A percentile compares a stretch with the other conserved stretches of the same genome.
These are phyloP conservation scores for Auriscalpium vulgare DNA, from an alignment of 768 basidiomycete species.

Conservation along the genomic window DNA sequence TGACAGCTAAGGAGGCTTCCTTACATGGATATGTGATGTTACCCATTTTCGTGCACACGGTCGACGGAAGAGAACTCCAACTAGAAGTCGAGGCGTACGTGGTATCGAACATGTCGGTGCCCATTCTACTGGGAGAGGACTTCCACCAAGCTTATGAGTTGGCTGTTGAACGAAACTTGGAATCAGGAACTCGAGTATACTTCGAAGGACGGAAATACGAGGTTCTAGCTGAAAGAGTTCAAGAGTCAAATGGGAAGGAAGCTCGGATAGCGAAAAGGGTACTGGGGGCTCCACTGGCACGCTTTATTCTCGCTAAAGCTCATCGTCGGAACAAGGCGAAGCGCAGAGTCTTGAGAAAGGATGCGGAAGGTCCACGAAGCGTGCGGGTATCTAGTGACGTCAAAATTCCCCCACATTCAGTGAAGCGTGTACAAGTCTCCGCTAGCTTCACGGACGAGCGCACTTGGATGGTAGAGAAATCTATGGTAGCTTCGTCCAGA, in stretches of 20 bases:
- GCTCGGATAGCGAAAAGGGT: neutral
- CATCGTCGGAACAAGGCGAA: neutral
- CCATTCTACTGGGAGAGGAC: conserved; percentile 17
- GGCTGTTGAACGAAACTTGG: conserved; percentile 17
- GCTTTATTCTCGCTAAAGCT: neutral
- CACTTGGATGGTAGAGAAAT: conserved; percentile 1
- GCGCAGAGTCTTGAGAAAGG: neutral
- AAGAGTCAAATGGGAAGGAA: neutral
- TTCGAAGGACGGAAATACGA: conserved; percentile 15
- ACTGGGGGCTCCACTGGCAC: neutral
- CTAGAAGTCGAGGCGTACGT: conserved; percentile 15
- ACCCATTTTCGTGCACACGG: conserved; percentile 18
- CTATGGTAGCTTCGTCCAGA: neutral
- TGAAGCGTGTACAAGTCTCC: neutral
- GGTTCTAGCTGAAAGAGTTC: neutral
- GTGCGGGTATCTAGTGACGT: neutral
- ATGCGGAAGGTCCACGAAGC: neutral
- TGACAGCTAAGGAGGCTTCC: conserved; percentile 1
- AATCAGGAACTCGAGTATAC: neutral
- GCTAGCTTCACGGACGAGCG: neutral
- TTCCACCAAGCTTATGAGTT: conserved; percentile 26
- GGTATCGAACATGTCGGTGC: conserved; percentile 17
- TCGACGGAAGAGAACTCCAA: conserved; percentile 18
- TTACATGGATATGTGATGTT: conserved; percentile 22
- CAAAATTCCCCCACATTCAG: conserved; percentile 1